Evolutionary conservation across 1,284 basidiomycete genomes (phyloP), one percentile per base, ranked within the genome.

Genomic region (Sparassis latifolia): DNA sequence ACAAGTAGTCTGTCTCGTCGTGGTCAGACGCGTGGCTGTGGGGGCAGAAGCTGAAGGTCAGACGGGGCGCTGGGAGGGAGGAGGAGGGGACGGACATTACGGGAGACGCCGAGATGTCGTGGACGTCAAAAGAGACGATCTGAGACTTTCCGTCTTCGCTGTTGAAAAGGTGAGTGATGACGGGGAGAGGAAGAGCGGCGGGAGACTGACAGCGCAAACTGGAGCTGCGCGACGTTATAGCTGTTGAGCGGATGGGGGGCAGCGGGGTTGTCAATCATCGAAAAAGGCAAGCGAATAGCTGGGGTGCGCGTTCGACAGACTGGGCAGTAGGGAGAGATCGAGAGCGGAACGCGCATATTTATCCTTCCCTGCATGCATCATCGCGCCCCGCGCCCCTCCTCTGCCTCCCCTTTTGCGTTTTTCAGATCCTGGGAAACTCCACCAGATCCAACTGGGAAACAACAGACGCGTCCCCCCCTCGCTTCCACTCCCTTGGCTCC

Each of bases 181-280:
- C 45, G 47, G 20, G 51, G 37, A 31, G 35, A 44, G 30, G 49
- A 45, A 46, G 41, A 10, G 28, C 44, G 43, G 40, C 40, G 35
- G 20, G 20, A 20, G 42, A 78, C 80, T 67, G 58, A 83, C 80
- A 79, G 70, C 38, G 76, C 70, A 64, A 75, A 78, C 52, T 83
- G 78, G 52, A 82, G 74, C 64, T 82, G 79, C 44, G 78, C 75
- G 56, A 84, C 74, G 77, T 78, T 78, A 69, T 80, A 82, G 52
- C 72, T 69, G 63, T 76, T 78, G 62, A 82, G 72, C 62, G 76
- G 55, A 58, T 65, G 61, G 53, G 65, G 56, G 32, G 62, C 53
- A 48, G 64, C 58, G 44, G 64, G 53, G 44, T 67, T 66, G 60
- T 66, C 67, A 57, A 61, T 64, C 66, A 66, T 66, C 57, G 64